Base-by-base conservation (phyloP, 1,284 basidiomycete species). In the Austropuccinia psidii region DNA sequence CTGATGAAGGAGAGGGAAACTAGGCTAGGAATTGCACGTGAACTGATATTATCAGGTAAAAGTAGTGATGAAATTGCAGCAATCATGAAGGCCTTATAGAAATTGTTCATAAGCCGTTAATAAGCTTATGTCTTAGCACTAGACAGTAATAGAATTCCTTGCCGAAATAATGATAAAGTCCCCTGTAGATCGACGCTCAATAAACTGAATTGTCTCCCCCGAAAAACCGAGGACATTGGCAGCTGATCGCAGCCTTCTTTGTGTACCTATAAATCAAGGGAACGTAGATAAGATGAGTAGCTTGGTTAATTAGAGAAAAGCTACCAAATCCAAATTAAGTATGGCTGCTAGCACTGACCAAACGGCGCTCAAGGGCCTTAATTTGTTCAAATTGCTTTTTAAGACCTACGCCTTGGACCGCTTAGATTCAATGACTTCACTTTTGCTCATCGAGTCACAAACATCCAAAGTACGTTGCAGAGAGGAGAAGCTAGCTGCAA, bases 141-240 rank as follows among this genome's bases (percentile, higher is more conserved):
- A n/a, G n/a, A n/a, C n/a, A n/a, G n/a, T n/a, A n/a, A n/a, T n/a
- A n/a, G n/a, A n/a, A n/a, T n/a, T n/a, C n/a, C n/a, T n/a, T n/a
- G n/a, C n/a, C n/a, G n/a, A n/a, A n/a, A n/a, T n/a, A n/a, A 72
- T 54, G 19, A 73, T 58, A 17, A 64, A 74, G 50, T 65, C 72
- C 24, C 82, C 83, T 78, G 78, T 91, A 88, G 91, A 94, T 80
- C 93, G 84, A 77, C 88, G 85, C 80, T 97, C 94, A 77, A 97
- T 93, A 90, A 93, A 97, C 1, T 90, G 87, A 80, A 97, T 96
- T 29, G 94, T 93, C 80, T 94, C 87, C 76, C 92, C 85, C 80
- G 91, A 92, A 78, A 97, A 82, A 0, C 94, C 94, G 60, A 97
- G 82, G 19, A 92, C 94, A 81, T 96, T 96, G 50, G 93, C 93